These are phyloP conservation scores for Uronychia binucleata DNA, from an alignment of 73 alveolate species.

Conservation along the genomic window DNA sequence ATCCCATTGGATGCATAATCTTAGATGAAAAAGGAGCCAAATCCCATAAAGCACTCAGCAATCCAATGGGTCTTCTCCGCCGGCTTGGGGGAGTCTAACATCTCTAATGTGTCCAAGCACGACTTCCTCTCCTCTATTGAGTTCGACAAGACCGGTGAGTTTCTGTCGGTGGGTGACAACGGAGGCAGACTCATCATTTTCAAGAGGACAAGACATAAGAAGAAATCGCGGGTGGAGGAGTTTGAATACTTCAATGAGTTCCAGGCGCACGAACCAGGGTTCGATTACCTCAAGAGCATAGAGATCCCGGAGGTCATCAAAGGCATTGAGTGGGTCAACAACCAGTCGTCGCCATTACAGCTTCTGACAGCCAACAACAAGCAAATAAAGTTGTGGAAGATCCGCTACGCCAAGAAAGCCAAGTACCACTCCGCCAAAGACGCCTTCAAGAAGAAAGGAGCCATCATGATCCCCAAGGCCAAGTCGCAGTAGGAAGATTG, in stretches of 20 bases:
- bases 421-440: conserved; percentile 45
- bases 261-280: conserved; percentile 54
- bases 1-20: background rate
- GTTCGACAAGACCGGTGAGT: conserved; percentile 67
- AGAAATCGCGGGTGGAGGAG: conserved; percentile 2
- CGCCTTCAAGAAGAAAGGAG: background rate
- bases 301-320: conserved; percentile 66
- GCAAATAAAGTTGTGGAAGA: conserved; percentile 64
- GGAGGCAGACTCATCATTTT: conserved; percentile 67
- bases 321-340: conserved; percentile 51
- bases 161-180: conserved; percentile 58
- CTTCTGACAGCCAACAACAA: conserved; percentile 59
- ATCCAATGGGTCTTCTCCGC: background rate
- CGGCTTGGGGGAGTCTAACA: conserved; percentile 2
- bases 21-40: background rate
- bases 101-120: background rate
- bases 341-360: conserved; percentile 37
- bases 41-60: background rate
- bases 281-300: conserved; percentile 55
- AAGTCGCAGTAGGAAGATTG: background rate
- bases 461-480: background rate
- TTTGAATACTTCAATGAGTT: conserved; percentile 54
- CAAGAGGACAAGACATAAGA: conserved; percentile 37
- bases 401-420: conserved; percentile 25
- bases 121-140: conserved; percentile 61